Evolutionary conservation across 768 basidiomycete species (phyloP), one percentile per base, ranked within the genome.

Genomic region (Tulasnella sp.): DNA sequence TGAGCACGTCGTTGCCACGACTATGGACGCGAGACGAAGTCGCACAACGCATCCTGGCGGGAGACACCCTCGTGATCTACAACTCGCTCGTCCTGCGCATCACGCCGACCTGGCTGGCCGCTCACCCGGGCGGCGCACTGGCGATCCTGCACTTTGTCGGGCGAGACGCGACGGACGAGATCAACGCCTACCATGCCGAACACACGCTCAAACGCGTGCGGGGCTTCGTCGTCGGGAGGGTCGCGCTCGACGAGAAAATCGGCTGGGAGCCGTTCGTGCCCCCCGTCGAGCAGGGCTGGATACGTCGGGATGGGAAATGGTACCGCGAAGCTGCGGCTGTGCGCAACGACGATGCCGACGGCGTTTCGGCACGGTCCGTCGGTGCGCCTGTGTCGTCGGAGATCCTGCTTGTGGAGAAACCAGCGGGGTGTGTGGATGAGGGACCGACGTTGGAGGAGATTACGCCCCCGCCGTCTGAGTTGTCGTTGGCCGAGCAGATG

Each of bases 141-240:
- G 77, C 91, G 12, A 79, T 99, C 57, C 80, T 94, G 23, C 96
- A 99, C 70, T 97, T 92, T 64, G 82, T 97, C 39, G 96, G 94
- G 2, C 78, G 94, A 55, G 93, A 99, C 67, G 93, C 94, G 0
- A 79, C 88, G 0, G 86, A 94, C 71, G 96, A 99, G 69, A 86
- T 98, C 32, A 79, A 88, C 61, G 94, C 91, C 19, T 97, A 86
- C 71, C 96, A 99, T 67, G 73, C 74, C 6, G 75, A 79, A 35
- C 69, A 43, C 80, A 65, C 76, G 48, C 72, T 81, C 52, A 69
- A 71, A 8, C 72, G 77, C 57, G 75, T 92, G 61, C 68, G 73
- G 17, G 74, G 73, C 11, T 94, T 82, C 66, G 76, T 78, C 51
- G 72, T 92, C 21, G 93, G 84, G 23, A 74, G 73, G 21, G 81